Base-by-base conservation (phyloP, 2,329 filamentous ascomycete genomes). In the Monosporascus cannonballus region DNA sequence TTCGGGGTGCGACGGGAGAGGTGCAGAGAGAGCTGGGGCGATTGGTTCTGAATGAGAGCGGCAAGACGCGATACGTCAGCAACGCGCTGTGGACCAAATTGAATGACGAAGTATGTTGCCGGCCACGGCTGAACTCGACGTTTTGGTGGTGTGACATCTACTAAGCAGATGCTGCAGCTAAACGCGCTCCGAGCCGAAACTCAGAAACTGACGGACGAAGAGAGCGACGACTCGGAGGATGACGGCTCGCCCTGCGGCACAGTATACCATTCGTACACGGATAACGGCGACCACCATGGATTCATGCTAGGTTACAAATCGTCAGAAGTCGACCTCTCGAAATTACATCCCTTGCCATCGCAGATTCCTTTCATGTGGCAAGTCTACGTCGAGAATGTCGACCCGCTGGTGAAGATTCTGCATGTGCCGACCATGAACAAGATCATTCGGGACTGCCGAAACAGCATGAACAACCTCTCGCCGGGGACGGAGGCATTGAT, bases 11-110 rank as follows among this genome's bases (percentile, higher is more conserved):
- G 2, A 64, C 66, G 4, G 70, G 72, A 2, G 71, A 73, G 20
- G 65, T 72, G 2, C 73, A 77, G 61, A 79, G 71, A 45, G 75
- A 82, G 51, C 86, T 88, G 67, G 86, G 87, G 3, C 75, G 86
- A 34, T 69, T 92, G 50, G 85, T 91, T 1, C 71, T 90, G 37
- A 85, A 86, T 56, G 85, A 90, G 54, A 76, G 77, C 51, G 85
- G 84, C 39, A 82, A 81, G 54, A 84, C 82, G 51, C 76, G 86
- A 64, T 92, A 91, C 65, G 82, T 92, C 59, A 89, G 86, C 71
- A 89, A 83, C 66, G 85, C 81, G 6, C 89, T 91, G 62, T 90
- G 86, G 86, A 82, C 86, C 20, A 88, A 81, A 56, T 75, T 92
- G 49, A 88, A 85, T 54, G 87, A 90, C 50, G 87, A 91, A 76